These are phyloP conservation scores for Hylodesmum podocarpum DNA, from an alignment of 306 rosid species.

Conservation along the genomic window DNA sequence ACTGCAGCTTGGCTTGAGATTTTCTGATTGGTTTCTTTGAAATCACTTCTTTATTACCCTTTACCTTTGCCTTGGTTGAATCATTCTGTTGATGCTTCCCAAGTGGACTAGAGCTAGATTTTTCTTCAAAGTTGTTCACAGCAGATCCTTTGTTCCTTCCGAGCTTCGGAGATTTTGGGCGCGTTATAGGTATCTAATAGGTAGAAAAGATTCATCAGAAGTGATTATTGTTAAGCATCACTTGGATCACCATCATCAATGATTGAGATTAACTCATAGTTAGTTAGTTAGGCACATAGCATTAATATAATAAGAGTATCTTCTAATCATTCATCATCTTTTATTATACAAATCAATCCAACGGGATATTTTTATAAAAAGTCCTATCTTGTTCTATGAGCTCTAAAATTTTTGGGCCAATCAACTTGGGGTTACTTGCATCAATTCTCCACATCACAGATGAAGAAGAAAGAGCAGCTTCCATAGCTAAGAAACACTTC, in stretches of 20 bases:
- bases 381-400: no score
- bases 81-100: slow-evolving; percentile 51
- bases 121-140: slow-evolving; percentile 52
- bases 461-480: not conserved
- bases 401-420: no score
- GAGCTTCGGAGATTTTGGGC: slow-evolving; percentile 92
- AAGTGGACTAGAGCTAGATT: slow-evolving; percentile 47
- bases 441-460: no score
- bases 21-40: slow-evolving; percentile 60
- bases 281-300: no score
- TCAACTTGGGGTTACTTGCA: no score
- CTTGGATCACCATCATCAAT: no score
- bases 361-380: no score
- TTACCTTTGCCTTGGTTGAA: slow-evolving; percentile 41
- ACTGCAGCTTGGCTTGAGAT: slow-evolving; percentile 44
- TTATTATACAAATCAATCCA: no score
- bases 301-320: not conserved
- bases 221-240: no score
- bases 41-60: slow-evolving; percentile 38
- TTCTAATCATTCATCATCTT: not conserved
- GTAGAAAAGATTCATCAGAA: slow-evolving; percentile 13
- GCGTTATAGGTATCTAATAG: slow-evolving; percentile 80
- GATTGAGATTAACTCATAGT: no score
- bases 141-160: slow-evolving; percentile 68
- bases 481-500: not conserved